Percentiles rank a stretch among this genome's conserved stretches.
These are phyloP conservation scores for Candida yuanshanica DNA, from an alignment of 805 yeast genomes.

Conservation along the genomic window DNA sequence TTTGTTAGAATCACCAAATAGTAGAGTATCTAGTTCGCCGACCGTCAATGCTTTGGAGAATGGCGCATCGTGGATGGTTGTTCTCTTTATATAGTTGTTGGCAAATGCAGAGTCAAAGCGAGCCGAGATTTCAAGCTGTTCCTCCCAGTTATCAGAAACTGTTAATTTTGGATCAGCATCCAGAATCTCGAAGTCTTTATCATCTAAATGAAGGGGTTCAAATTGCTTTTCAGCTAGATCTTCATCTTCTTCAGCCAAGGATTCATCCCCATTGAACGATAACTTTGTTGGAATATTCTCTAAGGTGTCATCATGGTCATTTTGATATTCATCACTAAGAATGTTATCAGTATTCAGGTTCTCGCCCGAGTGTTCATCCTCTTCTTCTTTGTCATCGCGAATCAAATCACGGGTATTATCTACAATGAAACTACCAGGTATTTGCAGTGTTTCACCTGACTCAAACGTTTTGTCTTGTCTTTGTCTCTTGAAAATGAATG, in stretches of 20 bases:
- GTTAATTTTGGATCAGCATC: slow-evolving; percentile 42
- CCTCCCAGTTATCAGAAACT: slow-evolving; percentile 55
- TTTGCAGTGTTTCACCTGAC: slow-evolving; percentile 16
- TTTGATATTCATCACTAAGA: slow-evolving; percentile 7
- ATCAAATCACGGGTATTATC: slow-evolving; percentile 6
- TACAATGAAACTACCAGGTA: slow-evolving; percentile 25
- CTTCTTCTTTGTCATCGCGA: slow-evolving; percentile 5
- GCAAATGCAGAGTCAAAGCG: slow-evolving; percentile 20
- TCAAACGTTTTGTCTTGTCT: slow-evolving; percentile 17
- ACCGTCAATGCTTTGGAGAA: slow-evolving; percentile 20
- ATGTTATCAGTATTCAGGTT: slow-evolving; percentile 4
- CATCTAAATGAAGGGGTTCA: slow-evolving; percentile 56
- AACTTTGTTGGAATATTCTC: slow-evolving; percentile 1
- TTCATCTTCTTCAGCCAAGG: slow-evolving; percentile 17
- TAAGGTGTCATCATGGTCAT: slow-evolving; percentile 1
- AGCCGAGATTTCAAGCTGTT: slow-evolving; percentile 51
- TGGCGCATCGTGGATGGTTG: slow-evolving; percentile 20
- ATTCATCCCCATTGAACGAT: slow-evolving; percentile 14
- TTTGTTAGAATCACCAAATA: slow-evolving; percentile 42
- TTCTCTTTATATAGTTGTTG: slow-evolving; percentile 10
- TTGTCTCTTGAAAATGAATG: slow-evolving; percentile 28
- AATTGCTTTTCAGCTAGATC: slow-evolving; percentile 57
- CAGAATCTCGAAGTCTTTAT: slow-evolving; percentile 38
- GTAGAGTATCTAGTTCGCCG: slow-evolving; percentile 39
- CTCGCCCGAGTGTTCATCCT: slow-evolving; percentile 1